A percentile compares a stretch with the other conserved stretches of the same genome.
Evolutionary conservation across 2,329 filamentous ascomycete species (phyloP).

Genomic region (Seiridium cupressi): DNA sequence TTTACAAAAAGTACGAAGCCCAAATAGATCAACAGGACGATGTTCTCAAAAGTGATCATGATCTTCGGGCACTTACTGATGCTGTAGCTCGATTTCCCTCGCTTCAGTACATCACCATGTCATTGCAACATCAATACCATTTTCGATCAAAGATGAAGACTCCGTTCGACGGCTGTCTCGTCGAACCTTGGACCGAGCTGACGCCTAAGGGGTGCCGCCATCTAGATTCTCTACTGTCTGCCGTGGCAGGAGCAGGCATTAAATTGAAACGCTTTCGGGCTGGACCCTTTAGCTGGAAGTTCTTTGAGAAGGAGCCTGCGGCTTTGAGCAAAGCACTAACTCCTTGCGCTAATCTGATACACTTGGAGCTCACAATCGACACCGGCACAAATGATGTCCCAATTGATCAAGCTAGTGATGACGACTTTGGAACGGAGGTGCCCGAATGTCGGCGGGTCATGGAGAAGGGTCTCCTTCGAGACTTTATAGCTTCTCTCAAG

Average conservation of each 20-base stretch:
- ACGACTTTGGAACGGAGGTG: conserved; percentile 1
- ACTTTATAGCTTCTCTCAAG: conserved; percentile 20
- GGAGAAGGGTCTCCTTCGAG: conserved; percentile 18
- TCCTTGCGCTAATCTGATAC: conserved; percentile 19
- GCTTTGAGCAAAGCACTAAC: conserved; percentile 15
- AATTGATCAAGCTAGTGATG: not conserved
- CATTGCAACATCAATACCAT: too few relatives aligned
- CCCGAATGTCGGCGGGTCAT: conserved; percentile 17
- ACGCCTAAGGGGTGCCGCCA: conserved; percentile 1
- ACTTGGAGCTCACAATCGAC: conserved; percentile 18
- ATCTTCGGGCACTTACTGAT: not conserved
- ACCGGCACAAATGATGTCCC: conserved; percentile 13
- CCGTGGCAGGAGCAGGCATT: conserved; percentile 15
- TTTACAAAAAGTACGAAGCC: conserved; percentile 17
- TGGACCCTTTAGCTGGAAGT: conserved; percentile 20
- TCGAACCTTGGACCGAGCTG: too few relatives aligned
- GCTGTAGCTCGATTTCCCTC: not conserved
- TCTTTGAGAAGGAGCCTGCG: conserved; percentile 17
- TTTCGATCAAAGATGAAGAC: too few relatives aligned
- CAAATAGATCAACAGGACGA: conserved; percentile 14
- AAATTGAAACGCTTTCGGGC: conserved; percentile 16
- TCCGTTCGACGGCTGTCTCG: too few relatives aligned
- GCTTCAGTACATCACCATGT: too few relatives aligned
- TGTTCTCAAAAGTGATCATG: conserved; percentile 8
- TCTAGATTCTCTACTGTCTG: conserved; percentile 21